Evolutionary conservation across 345 rosid genomes (phyloP).

Genomic region (Eutrema japonicum): DNA sequence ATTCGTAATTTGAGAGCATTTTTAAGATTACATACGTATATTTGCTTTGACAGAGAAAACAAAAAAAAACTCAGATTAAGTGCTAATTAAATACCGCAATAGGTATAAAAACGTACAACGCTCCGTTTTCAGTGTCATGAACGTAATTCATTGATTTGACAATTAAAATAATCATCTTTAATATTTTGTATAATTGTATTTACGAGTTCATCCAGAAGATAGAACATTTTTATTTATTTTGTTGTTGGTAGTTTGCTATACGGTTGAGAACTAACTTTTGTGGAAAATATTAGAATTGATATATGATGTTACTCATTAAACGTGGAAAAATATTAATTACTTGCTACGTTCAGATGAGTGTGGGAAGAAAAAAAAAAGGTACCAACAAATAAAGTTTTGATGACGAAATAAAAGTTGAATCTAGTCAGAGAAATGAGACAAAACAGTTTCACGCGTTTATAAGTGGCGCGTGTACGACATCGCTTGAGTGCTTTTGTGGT

Average conservation of each 20-base stretch:
- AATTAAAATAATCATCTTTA: background rate
- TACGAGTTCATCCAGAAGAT: background rate
- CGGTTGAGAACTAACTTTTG: slow-evolving; percentile 8
- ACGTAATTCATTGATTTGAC: background rate
- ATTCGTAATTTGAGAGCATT: background rate
- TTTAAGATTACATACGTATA: background rate
- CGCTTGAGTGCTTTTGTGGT: background rate
- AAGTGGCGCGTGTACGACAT: slow-evolving; percentile 35
- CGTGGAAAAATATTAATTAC: background rate
- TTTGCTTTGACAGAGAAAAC: background rate
- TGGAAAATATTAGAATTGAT: slow-evolving; percentile 17
- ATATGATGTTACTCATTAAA: slow-evolving; percentile 25
- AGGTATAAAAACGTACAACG: background rate
- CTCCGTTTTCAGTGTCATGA: slow-evolving; percentile 30
- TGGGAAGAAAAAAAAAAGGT: slow-evolving; percentile 11
- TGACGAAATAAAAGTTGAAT: slow-evolving; percentile 42
- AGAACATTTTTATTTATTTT: background rate
- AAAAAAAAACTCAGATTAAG: background rate
- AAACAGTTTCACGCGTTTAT: slow-evolving; percentile 24
- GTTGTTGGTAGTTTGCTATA: background rate
- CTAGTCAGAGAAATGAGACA: slow-evolving; percentile 40
- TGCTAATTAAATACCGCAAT: background rate
- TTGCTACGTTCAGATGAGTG: slow-evolving; percentile 12
- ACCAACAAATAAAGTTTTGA: slow-evolving; percentile 40
- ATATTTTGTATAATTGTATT: background rate